phyloP scores from a whole-genome alignment of 1,139 yeast genomes.

The Blastobotrys proliferans region DNA sequence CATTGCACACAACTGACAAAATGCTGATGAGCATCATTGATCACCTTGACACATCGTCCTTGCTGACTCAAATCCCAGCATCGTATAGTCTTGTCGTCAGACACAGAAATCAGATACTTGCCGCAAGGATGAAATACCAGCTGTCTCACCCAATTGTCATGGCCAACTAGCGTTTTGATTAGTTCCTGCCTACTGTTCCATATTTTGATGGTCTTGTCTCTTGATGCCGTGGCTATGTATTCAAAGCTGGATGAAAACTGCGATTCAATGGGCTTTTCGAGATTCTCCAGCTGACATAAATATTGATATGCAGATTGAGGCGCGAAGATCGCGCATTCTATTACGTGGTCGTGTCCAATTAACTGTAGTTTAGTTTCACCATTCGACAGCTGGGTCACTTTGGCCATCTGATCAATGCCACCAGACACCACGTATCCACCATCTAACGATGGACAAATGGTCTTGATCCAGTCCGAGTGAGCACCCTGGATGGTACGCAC shows the following conservation, averaged over 20 bases:
- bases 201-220: conserved; percentile 71
- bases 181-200: conserved; percentile 75
- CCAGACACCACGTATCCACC: conserved; percentile 69
- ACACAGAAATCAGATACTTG: conserved; percentile 60
- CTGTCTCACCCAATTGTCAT: conserved; percentile 82
- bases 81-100: conserved; percentile 74
- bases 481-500: conserved; percentile 57
- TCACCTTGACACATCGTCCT: conserved; percentile 49
- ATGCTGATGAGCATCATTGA: conserved; percentile 62
- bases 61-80: conserved; percentile 72
- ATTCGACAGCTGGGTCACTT: conserved; percentile 57
- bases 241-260: conserved; percentile 26
- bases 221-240: conserved; percentile 66
- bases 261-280: conserved; percentile 24
- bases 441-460: conserved; percentile 46
- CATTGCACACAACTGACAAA: conserved; percentile 64
- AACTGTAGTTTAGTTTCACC: conserved; percentile 68
- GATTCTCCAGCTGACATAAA: conserved; percentile 47
- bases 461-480: conserved; percentile 88
- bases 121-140: conserved; percentile 75
- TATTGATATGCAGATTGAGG: conserved; percentile 50
- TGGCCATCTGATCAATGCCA: conserved; percentile 74
- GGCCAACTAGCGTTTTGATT: conserved; percentile 59
- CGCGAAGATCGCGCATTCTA: conserved; percentile 68
- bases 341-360: conserved; percentile 78